These are phyloP conservation scores for Kockiozyma suomiensis DNA, from an alignment of 805 yeast species.

Conservation along the genomic window DNA sequence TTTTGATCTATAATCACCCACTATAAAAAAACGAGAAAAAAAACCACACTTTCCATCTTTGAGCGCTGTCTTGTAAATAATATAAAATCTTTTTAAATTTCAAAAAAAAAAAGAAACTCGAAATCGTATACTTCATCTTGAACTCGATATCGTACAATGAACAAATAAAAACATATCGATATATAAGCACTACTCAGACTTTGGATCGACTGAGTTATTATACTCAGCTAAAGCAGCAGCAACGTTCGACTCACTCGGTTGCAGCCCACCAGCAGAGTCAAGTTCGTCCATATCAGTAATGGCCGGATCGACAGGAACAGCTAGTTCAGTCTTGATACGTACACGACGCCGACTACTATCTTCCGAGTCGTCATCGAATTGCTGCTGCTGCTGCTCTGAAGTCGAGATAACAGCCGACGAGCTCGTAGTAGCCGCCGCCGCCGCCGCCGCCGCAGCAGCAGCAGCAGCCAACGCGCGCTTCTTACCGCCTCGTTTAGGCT, in stretches of 20 bases:
- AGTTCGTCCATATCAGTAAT: not conserved
- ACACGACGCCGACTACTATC: slow-evolving; percentile 1
- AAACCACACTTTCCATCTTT: too few species aligned
- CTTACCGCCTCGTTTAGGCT: slow-evolving; percentile 52
- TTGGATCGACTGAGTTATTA: not conserved
- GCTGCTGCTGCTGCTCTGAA: too few species aligned
- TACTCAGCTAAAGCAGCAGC: slow-evolving; percentile 5
- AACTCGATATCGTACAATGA: too few species aligned
- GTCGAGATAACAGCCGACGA: too few species aligned
- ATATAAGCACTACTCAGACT: not conserved
- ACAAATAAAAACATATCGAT: not conserved
- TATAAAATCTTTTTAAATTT: too few species aligned
- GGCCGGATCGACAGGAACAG: slow-evolving; percentile 8
- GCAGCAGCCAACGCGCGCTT: slow-evolving; percentile 38
- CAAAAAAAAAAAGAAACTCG: too few species aligned
- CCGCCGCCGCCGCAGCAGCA: slow-evolving; percentile 12
- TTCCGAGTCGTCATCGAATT: not conserved
- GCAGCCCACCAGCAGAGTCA: not conserved
- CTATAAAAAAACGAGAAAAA: too few species aligned
- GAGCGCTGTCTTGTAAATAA: too few species aligned
- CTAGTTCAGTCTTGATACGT: slow-evolving; percentile 9
- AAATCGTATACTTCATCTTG: too few species aligned
- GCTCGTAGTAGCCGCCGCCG: too few species aligned
- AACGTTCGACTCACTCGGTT: slow-evolving; percentile 20
- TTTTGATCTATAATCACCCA: too few species aligned